phyloP scores from a whole-genome alignment of 306 rosid species.

The Echinosophora koreensis region DNA sequence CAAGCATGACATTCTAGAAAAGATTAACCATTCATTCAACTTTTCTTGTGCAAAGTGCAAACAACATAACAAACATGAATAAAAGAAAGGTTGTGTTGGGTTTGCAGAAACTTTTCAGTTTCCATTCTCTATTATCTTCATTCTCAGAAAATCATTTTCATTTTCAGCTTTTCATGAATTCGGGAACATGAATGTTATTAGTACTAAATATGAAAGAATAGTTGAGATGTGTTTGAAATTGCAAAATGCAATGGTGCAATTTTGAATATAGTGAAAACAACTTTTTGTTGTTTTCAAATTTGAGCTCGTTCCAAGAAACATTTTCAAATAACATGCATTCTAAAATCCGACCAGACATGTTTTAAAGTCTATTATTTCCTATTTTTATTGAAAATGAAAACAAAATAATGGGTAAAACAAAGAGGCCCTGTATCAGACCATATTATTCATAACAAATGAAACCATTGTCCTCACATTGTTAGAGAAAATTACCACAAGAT shows the following conservation, averaged over 20 bases:
- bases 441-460: conserved; percentile 46
- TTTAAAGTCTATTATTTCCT: too few relatives aligned
- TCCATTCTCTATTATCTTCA: neutral
- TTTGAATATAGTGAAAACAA: too few relatives aligned
- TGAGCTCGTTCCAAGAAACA: neutral
- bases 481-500: conserved; percentile 79
- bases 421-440: conserved; percentile 51
- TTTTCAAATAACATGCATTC: neutral
- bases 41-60: conserved; percentile 26
- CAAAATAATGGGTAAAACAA: conserved; percentile 46
- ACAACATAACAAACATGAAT: neutral
- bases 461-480: neutral
- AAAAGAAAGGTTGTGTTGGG: neutral
- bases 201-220: neutral
- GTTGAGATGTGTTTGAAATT: neutral
- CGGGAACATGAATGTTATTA: neutral
- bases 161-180: too few relatives aligned
- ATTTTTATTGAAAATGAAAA: conserved; percentile 46
- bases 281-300: too few relatives aligned
- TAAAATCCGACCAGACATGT: too few relatives aligned
- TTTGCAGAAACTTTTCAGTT: too few relatives aligned
- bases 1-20: conserved; percentile 22
- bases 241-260: too few relatives aligned
- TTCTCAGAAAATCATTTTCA: neutral
- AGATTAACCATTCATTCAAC: conserved; percentile 16